phyloP scores from a whole-genome alignment of 805 yeast species.

The Candida nonsorbophila region DNA sequence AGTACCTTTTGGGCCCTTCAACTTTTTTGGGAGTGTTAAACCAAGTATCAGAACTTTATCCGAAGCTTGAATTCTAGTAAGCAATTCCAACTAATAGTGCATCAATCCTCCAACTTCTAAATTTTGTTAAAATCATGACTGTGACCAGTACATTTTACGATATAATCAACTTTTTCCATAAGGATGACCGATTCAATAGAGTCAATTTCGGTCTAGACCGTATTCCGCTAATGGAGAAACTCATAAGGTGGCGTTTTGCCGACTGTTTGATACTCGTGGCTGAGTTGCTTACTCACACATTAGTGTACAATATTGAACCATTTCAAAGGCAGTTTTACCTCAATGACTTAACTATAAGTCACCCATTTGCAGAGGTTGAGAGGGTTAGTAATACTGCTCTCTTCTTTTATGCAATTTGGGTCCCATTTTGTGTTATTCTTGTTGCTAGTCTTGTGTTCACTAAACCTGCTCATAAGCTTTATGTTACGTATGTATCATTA shows the following conservation, averaged over 20 bases:
- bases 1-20: too few relatives aligned
- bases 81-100: too few relatives aligned
- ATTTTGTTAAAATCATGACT: conserved; percentile 4
- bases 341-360: conserved; percentile 71
- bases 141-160: conserved; percentile 8
- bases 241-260: conserved; percentile 22
- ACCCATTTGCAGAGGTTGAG: conserved; percentile 75
- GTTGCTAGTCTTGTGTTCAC: conserved; percentile 34
- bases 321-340: conserved; percentile 74
- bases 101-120: background rate
- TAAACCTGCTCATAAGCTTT: conserved; percentile 48
- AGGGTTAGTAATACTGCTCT: conserved; percentile 57
- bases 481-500: conserved; percentile 58
- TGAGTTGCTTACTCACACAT: conserved; percentile 17
- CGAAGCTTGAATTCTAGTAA: too few relatives aligned
- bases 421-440: conserved; percentile 43
- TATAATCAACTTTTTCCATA: conserved; percentile 15
- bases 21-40: too few relatives aligned
- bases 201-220: conserved; percentile 20
- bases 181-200: conserved; percentile 18
- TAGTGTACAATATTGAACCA: conserved; percentile 43
- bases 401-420: conserved; percentile 45
- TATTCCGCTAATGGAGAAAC: conserved; percentile 6
- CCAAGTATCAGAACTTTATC: too few relatives aligned
- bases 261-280: conserved; percentile 14